Conservation (phyloP, 768 basidiomycete species). For the Trametes coccinea region DNA sequence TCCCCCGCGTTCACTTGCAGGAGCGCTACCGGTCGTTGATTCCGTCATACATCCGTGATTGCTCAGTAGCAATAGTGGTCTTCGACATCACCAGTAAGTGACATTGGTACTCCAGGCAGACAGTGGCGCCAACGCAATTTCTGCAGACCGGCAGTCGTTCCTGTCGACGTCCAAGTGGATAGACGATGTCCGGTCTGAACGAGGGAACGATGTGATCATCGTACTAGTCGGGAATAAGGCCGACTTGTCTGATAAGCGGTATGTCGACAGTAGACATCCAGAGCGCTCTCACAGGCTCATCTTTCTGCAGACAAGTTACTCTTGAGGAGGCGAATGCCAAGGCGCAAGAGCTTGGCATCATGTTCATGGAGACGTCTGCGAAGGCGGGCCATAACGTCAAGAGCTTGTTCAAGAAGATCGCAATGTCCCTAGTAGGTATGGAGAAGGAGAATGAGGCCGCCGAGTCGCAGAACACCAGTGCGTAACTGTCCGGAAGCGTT, state of each 20-base stretch:
- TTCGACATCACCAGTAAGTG: slow-evolving; percentile 96
- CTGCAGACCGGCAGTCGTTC: slow-evolving; percentile 92
- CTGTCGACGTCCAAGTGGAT: slow-evolving; percentile 99
- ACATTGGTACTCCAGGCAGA: background rate
- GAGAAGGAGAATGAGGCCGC: slow-evolving; percentile 71
- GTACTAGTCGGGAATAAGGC: slow-evolving; percentile 99
- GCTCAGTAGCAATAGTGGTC: slow-evolving; percentile 97
- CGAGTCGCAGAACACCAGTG: slow-evolving; percentile 48
- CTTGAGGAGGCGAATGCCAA: slow-evolving; percentile 94
- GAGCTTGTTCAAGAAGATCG: slow-evolving; percentile 98
- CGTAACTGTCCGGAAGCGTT: slow-evolving; percentile 9
- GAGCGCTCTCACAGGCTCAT: background rate
- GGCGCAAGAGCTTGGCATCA: slow-evolving; percentile 85
- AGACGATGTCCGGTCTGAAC: slow-evolving; percentile 96
- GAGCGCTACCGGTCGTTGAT: slow-evolving; percentile 97
- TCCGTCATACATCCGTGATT: slow-evolving; percentile 98
- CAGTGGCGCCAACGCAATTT: background rate
- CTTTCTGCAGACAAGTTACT: slow-evolving; percentile 86
- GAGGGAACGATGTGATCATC: slow-evolving; percentile 97
- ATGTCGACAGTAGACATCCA: slow-evolving; percentile 24
- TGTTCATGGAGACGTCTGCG: slow-evolving; percentile 99
- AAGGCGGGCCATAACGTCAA: slow-evolving; percentile 99
- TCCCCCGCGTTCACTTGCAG: slow-evolving; percentile 39
- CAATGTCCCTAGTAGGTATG: slow-evolving; percentile 96
- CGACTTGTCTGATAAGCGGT: slow-evolving; percentile 98